A percentile compares a stretch with the other conserved stretches of the same genome.
Evolutionary conservation across 2,329 filamentous ascomycete genomes (phyloP).

Genomic region (Cladophialophora bantiana): DNA sequence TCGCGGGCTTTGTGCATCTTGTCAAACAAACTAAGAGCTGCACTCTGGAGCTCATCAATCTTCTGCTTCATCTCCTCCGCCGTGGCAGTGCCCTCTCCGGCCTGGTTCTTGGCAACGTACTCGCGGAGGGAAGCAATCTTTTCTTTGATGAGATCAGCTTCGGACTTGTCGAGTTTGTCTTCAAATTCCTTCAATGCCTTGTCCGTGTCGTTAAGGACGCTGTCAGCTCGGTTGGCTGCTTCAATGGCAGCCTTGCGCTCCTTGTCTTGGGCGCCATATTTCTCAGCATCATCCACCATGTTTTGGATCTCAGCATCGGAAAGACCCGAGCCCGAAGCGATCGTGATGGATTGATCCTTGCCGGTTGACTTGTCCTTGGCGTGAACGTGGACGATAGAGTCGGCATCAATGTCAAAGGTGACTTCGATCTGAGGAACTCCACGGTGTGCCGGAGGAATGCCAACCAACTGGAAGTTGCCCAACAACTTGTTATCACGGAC

Average conservation of each 20-base stretch:
- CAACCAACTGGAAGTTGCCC: constrained; percentile 98
- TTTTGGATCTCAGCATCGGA: constrained; percentile 92
- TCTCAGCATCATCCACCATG: constrained; percentile 98
- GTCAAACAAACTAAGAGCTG: constrained; percentile 95
- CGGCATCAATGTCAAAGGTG: constrained; percentile 97
- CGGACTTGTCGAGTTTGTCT: constrained; percentile 94
- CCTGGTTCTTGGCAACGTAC: constrained; percentile 92
- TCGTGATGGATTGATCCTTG: constrained; percentile 99
- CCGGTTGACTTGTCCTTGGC: constrained; percentile 99
- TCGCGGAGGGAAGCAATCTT: constrained; percentile 88
- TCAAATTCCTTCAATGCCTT: constrained; percentile 97
- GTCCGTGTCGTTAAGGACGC: constrained; percentile 95
- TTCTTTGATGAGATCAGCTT: constrained; percentile 91
- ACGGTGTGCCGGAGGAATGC: constrained; percentile 93
- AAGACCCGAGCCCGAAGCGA: constrained; percentile 95
- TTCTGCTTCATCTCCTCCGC: constrained; percentile 97
- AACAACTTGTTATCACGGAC: constrained; percentile 98
- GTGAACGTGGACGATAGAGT: constrained; percentile 96
- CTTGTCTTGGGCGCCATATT: constrained; percentile 93
- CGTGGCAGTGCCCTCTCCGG: constrained; percentile 84
- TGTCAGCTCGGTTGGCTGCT: constrained; percentile 95
- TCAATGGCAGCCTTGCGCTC: constrained; percentile 96
- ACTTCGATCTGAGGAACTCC: constrained; percentile 97
- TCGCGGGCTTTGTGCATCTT: constrained; percentile 98
- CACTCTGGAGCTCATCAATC: constrained; percentile 96